Evolutionary conservation across 2,329 filamentous ascomycete species (phyloP).

Genomic region (Aureobasidium sp.): DNA sequence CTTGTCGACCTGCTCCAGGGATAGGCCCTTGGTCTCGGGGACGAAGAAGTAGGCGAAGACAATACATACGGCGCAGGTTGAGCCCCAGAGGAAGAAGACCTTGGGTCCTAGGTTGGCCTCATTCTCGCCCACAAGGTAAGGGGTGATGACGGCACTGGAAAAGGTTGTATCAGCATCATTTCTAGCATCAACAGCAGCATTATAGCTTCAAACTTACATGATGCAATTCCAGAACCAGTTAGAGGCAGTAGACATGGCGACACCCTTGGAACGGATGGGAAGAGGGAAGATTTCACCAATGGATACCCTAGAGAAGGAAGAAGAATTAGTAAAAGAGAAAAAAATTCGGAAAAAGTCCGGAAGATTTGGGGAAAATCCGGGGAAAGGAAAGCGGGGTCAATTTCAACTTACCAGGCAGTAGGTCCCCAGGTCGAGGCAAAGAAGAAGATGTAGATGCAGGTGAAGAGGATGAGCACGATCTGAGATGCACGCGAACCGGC

Average conservation of each 20-base stretch:
- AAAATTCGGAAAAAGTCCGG: too few relatives aligned
- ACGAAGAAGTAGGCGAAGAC: slow-evolving; percentile 34
- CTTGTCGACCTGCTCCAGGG: slow-evolving; percentile 33
- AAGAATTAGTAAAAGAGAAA: too few relatives aligned
- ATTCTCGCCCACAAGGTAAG: slow-evolving; percentile 59
- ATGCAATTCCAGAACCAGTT: slow-evolving; percentile 86
- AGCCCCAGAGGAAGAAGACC: slow-evolving; percentile 43
- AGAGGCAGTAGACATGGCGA: slow-evolving; percentile 76
- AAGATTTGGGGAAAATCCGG: too few relatives aligned
- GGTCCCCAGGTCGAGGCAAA: slow-evolving; percentile 75
- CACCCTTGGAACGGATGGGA: slow-evolving; percentile 46
- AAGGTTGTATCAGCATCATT: not conserved
- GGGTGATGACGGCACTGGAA: slow-evolving; percentile 52
- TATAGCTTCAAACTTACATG: too few relatives aligned
- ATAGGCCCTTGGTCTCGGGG: slow-evolving; percentile 35
- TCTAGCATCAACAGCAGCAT: too few relatives aligned
- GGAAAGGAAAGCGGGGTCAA: too few relatives aligned
- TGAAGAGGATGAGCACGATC: slow-evolving; percentile 65
- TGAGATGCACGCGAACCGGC: slow-evolving; percentile 44
- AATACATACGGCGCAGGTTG: slow-evolving; percentile 28
- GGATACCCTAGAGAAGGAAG: too few relatives aligned
- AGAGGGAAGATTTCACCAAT: slow-evolving; percentile 89
- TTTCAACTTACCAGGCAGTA: slow-evolving; percentile 3
- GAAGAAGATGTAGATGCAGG: slow-evolving; percentile 87
- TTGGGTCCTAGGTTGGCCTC: slow-evolving; percentile 47